Conservation (phyloP, 106 monocot species). For the Ottelia alismoides region DNA sequence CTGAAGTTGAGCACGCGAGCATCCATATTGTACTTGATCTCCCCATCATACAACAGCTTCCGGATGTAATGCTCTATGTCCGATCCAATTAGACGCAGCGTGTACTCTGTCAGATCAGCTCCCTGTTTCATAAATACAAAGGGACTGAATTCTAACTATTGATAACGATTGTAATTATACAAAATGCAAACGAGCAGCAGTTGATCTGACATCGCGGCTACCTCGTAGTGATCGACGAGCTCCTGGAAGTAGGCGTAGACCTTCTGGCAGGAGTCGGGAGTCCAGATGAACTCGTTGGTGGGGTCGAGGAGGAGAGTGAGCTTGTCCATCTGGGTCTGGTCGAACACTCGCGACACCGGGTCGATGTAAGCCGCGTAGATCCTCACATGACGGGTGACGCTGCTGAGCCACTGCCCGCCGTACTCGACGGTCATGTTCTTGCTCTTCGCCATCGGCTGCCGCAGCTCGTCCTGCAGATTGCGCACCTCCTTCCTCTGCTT, state of each 20-base stretch:
- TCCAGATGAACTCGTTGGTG: conserved; percentile 78
- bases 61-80: conserved; percentile 91
- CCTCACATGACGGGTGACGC: conserved; percentile 68
- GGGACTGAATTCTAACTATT: not conserved
- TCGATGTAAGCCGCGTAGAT: conserved; percentile 96
- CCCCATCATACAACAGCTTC: conserved; percentile 85
- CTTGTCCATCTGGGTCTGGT: conserved; percentile 96
- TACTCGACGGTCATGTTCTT: conserved; percentile 85
- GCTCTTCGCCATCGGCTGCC: conserved; percentile 56
- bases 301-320: conserved; percentile 81
- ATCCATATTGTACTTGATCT: conserved; percentile 93
- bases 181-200: not conserved
- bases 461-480: conserved; percentile 6
- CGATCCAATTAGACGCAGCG: conserved; percentile 78
- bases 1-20: conserved; percentile 83
- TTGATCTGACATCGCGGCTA: conserved; percentile 5
- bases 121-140: conserved; percentile 29
- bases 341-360: conserved; percentile 63
- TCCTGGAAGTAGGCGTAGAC: conserved; percentile 70
- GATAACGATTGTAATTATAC: not conserved
- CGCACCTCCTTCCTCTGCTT: not conserved
- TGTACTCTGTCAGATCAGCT: conserved; percentile 71
- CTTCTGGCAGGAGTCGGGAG: conserved; percentile 58
- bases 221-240: conserved; percentile 87
- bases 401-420: conserved; percentile 88